Evolutionary conservation across 2,329 filamentous ascomycete genomes (phyloP), one percentile per base, ranked within the genome.

Genomic region (Apiospora kogelbergensis): DNA sequence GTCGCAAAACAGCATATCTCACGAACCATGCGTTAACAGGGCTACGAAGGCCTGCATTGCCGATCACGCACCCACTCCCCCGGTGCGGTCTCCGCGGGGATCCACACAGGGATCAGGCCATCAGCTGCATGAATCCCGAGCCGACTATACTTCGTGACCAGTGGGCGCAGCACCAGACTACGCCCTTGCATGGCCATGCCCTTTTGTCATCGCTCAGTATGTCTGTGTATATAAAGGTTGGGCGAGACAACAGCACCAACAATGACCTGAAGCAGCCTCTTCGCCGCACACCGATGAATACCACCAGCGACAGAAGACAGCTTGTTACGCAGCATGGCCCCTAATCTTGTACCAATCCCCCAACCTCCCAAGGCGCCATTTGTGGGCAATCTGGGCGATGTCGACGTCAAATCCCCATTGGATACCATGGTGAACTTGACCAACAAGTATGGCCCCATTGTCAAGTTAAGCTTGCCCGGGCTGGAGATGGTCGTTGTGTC

Each of bases 401-500:
- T 63, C 33, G 60, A 63, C 60, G 33, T 63, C n/a, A 41, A 63
- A 20, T 63, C n/a, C 22, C 33, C 40, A 5, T 9, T 40, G 3
- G 60, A 41, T 17, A 40, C 60, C 2, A 40, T 63, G 60, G 20
- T 24, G 2, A 37, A 22, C 33, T 41, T 63, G 60, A 33, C 30
- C 15, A 26, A 53, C 33, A 26, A 63, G 5, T 67, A 67, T 17
- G 66, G 66, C 22, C 53, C 48, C 24, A 67, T 67, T 13, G 63
- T 42, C 66, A 67, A 67, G 20, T 41, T 67, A 5, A 26, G n/a
- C 24, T 17, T 67, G 1, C 66, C 46, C 2, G 66, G 66, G 22
- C 26, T 63, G 3, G 48, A 63, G 15, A 77, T 80, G 42, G 76
- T 85, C 44, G 81, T 86, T 69, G 77, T 86, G 65, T 80, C 78